Conservation (phyloP, 2,329 filamentous ascomycete genomes). For the Colletotrichum somersetense region DNA sequence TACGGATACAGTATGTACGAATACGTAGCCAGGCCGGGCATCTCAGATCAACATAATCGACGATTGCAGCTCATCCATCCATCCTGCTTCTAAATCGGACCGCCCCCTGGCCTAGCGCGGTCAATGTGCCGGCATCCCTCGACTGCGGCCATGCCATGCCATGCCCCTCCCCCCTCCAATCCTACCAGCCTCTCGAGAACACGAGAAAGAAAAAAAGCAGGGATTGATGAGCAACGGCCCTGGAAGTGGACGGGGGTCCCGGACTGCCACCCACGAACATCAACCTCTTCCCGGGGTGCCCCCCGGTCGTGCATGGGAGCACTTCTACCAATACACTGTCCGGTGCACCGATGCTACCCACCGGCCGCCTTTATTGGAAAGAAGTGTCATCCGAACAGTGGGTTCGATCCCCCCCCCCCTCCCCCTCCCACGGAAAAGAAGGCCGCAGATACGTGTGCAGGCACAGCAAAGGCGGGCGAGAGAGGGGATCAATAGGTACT, state of each 20-base stretch:
- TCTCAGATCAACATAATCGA: constrained; percentile 35
- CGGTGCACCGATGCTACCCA: not conserved
- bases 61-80: constrained; percentile 22
- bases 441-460: not conserved
- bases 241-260: constrained; percentile 21
- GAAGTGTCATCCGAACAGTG: constrained; percentile 18
- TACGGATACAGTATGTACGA: too few relatives aligned
- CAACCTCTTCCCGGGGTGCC: constrained; percentile 2
- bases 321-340: not conserved
- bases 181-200: constrained; percentile 33
- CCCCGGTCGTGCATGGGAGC: not conserved
- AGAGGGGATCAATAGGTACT: not conserved
- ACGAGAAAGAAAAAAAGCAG: constrained; percentile 38
- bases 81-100: constrained; percentile 39
- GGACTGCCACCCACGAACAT: constrained; percentile 16
- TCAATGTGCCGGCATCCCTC: constrained; percentile 35
- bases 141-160: not conserved
- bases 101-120: constrained; percentile 37
- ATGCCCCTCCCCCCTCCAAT: not conserved
- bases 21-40: constrained; percentile 14
- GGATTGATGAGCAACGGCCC: constrained; percentile 33
- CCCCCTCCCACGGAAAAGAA: not conserved
- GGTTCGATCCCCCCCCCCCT: not conserved
- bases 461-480: not conserved
- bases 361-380: constrained; percentile 21